Base-by-base conservation (phyloP, 2,329 filamentous ascomycete species). In the Ambrosiella beaveri region DNA sequence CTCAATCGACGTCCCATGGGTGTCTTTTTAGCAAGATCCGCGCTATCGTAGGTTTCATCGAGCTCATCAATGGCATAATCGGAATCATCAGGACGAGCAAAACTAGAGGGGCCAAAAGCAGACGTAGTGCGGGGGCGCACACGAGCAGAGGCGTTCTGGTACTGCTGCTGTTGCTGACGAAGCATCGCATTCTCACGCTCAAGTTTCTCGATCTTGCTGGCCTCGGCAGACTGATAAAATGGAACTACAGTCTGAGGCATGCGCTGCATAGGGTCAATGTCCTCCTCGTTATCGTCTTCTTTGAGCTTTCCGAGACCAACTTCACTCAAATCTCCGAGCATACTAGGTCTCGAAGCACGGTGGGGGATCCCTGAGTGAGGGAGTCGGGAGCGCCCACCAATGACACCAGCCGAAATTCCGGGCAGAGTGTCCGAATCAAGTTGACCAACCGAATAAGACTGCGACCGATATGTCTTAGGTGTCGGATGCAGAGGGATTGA, bases 401-500 rank as follows among this genome's bases (percentile, higher is more conserved):
- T 70, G 2, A 77, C 70, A 3, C 77, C 71, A 2, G 75, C 68
- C 58, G 69, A 71, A 1, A 70, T 65, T 35, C 72, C 64, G 2
- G 69, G 65, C 12, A 71, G 64, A 1, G 71, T 71, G 60, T 91
- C 86, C 0, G 83, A 78, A 57, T 95, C 89, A 61, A 89, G 75
- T 67, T 96, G 90, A 3, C 90, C 90, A 53, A 95, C 91, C 0
- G 91, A 97, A 69, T 97, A 97, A 3, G 93, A 97, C 69, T 96
- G 88, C 5, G 93, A 98, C 49, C 93, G 84, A 65, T 95, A 93
- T 1, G 88, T 89, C 70, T 97, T 97, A 1, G 87, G 87, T 0
- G 88, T 93, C 0, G 91, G 89, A 62, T 95, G 87, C 17, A 95
- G 75, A 3, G 89, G 89, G 63, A 95, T 94, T 6, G 86, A 79